Base-by-base conservation (phyloP, 2,329 filamentous ascomycete species). In the Coleophoma cylindrospora region DNA sequence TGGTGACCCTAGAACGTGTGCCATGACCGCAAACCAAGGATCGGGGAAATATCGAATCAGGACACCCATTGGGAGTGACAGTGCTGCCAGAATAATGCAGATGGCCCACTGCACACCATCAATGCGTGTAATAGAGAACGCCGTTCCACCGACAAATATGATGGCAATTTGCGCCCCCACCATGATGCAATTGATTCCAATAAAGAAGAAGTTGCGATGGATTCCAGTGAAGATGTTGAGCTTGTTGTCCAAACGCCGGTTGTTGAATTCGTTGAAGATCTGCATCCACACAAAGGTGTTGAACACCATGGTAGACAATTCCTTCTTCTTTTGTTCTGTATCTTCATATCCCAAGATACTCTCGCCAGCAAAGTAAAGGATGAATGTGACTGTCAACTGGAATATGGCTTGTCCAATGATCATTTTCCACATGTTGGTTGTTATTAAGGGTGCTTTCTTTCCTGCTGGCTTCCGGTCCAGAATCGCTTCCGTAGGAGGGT, bases 161-260 rank as follows among this genome's bases (percentile, higher is more conserved):
- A 96, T 96, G 66, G 95, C 76, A 21, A 91, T 74, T 65, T 96
- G 91, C 19, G 88, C 89, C 53, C 82, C 89, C 57, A 91, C 83
- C 85, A 96, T 95, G 66, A 94, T 77, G 54, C 76, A 62, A 70
- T 89, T 89, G 68, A 96, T 96, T 36, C 71, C 78, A 40, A 94
- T 80, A 71, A 96, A 96, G 76, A 92, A 94, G 71, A 78, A 86
- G 68, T 96, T 96, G 65, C 81, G 80, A 32, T 78, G 77, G 51
- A 96, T 80, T 49, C 89, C 89, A 64, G 95, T 91, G 54, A 96
- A 91, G 56, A 96, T 89, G 70, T 96, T 96, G 76, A 95, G 90
- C 47, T 82, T 79, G 70, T 96, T 96, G 68, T 96, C 91, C 49
- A 96, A 75, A 7, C 91, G 89, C 11, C 36, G 7, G 7, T 80